Evolutionary conservation across 495 filamentous ascomycete species (phyloP), one percentile per base, ranked within the genome.

Genomic region (Bryoglossum gracile): DNA sequence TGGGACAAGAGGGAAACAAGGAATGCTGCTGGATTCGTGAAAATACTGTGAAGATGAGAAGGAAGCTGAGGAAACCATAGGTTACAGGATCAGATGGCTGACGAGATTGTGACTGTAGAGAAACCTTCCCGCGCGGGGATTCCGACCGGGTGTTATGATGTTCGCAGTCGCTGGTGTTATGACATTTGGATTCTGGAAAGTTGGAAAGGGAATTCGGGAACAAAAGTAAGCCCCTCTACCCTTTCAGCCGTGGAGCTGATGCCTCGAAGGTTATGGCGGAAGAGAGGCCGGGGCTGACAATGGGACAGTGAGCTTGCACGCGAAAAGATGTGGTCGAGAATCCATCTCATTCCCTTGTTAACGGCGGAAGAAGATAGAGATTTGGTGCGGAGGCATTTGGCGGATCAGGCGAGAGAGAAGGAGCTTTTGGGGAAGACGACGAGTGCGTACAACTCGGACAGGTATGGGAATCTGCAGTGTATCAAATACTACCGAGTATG

Each of bases 281-380:
- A n/a, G n/a, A n/a, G n/a, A n/a, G 24, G 42, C 2, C 18, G 32
- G 38, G 19, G 37, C 48, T 47, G 36, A 51, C 14, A 19, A 21
- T n/a, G 16, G 38, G 34, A 23, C 22, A 96, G 91, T 62, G 92
- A 98, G 64, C 84, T 94, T 51, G 86, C 82, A 44, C 87, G 92
- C 37, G 92, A 98, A 62, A 98, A 98, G 74, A 89, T 95, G 77
- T 98, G 92, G 92, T 75, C 83, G 36, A 84, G 92, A 56, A 90
- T 97, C 58, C 79, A 98, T 65, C 72, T 98, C 40, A 89, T 89
- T 62, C 92, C 92, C 24, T 66, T 92, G 54, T 81, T 98, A 43
- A 90, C 96, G 62, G 92, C 92, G 46, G 92, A 98, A 63, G 86
- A 91, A 61, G 92, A 98, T 72, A 84, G 92, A 39, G 92, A 98